Base-by-base conservation (phyloP, 2,329 filamentous ascomycete genomes). In the Coleophoma crateriformis region DNA sequence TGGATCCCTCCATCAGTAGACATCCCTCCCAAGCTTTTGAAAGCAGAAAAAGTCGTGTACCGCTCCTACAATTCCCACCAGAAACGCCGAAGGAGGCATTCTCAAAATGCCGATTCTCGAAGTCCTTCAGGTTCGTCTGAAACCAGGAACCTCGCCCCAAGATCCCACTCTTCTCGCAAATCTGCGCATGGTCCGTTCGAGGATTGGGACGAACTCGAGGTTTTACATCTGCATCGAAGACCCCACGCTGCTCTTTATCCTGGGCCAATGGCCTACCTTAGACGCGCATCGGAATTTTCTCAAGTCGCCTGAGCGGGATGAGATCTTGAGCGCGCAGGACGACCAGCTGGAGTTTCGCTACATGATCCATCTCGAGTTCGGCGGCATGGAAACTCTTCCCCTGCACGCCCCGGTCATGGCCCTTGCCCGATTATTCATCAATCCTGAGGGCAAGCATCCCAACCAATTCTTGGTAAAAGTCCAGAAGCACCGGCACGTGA, bases 191-290 rank as follows among this genome's bases (percentile, higher is more conserved):
- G 54, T 50, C 6, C 52, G 56, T 13, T 22, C 38, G 12, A 19
- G 34, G 3, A 22, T 47, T 34, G 20, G 49, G 15, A 58, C 55
- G 2, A 45, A 56, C 12, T 54, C 54, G 1, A 48, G 48, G 27
- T 56, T 54, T 45, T 58, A 53, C 39, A 49, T 52, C 20, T 48
- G 48, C n/a, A 45, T 54, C n/a, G 52, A 54, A 33, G 54, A 56
- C 32, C 50, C 50, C 11, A 37, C 45, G 13, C 43, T 53, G 3
- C 41, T 58, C 10, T 54, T 53, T 41, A 52, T 58, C 33, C 46
- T 58, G 27, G 56, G 56, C 8, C 14, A 52, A 22, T 58, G 56
- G 56, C 47, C 50, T 3, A 46, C 50, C 1, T 37, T 52, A 7
- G 27, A 17, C 12, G 45, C 42, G 7, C 56, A 57, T 44, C 22